Conservation (phyloP, 345 rosid genomes). For the Diplotaxis tenuifolia region DNA sequence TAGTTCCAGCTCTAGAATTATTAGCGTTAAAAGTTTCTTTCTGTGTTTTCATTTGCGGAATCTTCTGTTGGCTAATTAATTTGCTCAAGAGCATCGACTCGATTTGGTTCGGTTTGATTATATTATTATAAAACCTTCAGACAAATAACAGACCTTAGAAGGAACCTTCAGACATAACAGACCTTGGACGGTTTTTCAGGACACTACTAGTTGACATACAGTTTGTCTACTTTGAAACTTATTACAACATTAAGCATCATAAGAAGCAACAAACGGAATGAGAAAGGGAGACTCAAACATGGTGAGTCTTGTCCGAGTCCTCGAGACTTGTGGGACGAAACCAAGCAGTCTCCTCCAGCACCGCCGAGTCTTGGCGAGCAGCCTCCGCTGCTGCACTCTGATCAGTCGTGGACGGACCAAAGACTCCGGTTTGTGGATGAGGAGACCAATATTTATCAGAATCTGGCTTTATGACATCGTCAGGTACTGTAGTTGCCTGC, state of each 20-base stretch:
- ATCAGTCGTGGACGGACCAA: slow-evolving; percentile 60
- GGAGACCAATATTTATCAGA: slow-evolving; percentile 95
- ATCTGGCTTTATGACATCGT: slow-evolving; percentile 58
- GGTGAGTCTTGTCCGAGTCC: slow-evolving; percentile 80
- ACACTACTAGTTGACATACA: not conserved
- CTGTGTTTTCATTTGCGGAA: not conserved
- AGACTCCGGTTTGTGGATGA: slow-evolving; percentile 86
- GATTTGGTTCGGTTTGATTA: not conserved
- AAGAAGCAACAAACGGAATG: not conserved
- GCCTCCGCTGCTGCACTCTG: slow-evolving; percentile 28
- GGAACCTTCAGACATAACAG: not conserved
- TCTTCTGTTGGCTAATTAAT: slow-evolving; percentile 1
- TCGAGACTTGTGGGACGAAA: slow-evolving; percentile 90
- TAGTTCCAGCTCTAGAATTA: slow-evolving; percentile 12
- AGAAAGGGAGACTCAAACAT: slow-evolving; percentile 8
- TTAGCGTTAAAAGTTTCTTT: not conserved
- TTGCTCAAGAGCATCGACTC: not conserved
- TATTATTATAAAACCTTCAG: not conserved
- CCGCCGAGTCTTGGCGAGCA: slow-evolving; percentile 35
- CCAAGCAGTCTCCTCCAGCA: slow-evolving; percentile 84
- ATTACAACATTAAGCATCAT: slow-evolving; percentile 12
- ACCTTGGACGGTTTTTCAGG: not conserved
- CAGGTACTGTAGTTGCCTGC: slow-evolving; percentile 57
- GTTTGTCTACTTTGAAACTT: slow-evolving; percentile 5
- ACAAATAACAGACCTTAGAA: too few species aligned